Base-by-base conservation (phyloP, 1,139 yeast species). In the Blastobotrys elegans region DNA sequence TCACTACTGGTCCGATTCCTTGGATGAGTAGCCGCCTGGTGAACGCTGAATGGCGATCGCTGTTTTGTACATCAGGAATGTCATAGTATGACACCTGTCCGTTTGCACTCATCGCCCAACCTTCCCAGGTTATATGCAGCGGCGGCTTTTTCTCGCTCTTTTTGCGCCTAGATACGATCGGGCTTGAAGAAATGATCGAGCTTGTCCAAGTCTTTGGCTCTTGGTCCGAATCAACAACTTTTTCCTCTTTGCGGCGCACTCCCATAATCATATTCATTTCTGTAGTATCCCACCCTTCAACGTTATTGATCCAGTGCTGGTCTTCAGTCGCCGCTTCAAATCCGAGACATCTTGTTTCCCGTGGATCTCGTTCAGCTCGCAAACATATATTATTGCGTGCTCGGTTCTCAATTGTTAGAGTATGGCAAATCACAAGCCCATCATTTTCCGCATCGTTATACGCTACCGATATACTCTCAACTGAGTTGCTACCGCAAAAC, bases 321-420 rank as follows among this genome's bases (percentile, higher is more conserved):
- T 79, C 79, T 58, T 87, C 95, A 18, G 76, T 72, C 2, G 81
- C 88, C 0, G 84, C 80, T 52, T 80, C 86, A 60, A 87, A 84
- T 36, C 96, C 96, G 38, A 84, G 72, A 67, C 96, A 88, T 69
- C 96, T 76, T 38, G 87, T 85, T 68, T 88, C 96, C 60, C 95
- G 75, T 1, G 92, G 88, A 66, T 88, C 96, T 75, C 96, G 82
- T 66, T 88, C 96, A 33, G 85, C 95, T 66, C 96, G 79, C 48
- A 87, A 68, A 65, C 96, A 88, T 42, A 88, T 88, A 57, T 79
- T 82, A 53, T 79, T 84, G 58, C 85, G 84, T 3, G 95, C 88
- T 51, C 83, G 73, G 59, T 84, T 84, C 51, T 82, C 87, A 44
- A 83, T 78, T 44, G 76, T 77, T 59, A 80, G 80, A 0, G 94